Evolutionary conservation across 441 rosid genomes (phyloP).

Genomic region (Erysimum cheiri): DNA sequence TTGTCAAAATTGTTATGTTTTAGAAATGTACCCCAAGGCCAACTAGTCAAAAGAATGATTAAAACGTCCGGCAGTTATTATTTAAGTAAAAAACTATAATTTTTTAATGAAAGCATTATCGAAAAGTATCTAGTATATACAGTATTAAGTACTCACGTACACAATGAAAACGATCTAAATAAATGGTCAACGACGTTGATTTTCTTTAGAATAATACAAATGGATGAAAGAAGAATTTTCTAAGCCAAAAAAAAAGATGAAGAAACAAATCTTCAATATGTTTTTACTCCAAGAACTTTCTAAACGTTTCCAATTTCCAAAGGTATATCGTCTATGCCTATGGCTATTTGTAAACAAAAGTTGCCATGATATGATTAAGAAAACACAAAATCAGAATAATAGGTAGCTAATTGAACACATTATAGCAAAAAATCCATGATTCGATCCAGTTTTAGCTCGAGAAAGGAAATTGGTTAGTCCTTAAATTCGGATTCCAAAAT

Average conservation of each 20-base stretch:
- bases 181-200: slow-evolving; percentile 15
- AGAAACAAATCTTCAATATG: neutral
- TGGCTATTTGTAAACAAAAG: neutral
- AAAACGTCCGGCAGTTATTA: neutral
- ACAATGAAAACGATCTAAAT: neutral
- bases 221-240: neutral
- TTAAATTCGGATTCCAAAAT: neutral
- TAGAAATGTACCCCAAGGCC: neutral
- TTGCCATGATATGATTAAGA: neutral
- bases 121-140: neutral
- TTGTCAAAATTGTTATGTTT: slow-evolving; percentile 5
- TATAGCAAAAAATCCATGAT: neutral
- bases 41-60: neutral
- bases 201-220: neutral
- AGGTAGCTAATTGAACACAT: neutral
- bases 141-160: neutral
- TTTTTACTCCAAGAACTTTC: neutral
- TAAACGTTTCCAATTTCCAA: neutral
- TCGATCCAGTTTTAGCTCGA: neutral
- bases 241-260: neutral
- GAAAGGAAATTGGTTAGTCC: neutral
- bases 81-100: neutral
- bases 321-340: too few relatives aligned
- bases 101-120: neutral
- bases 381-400: neutral